A percentile compares a stretch with the other conserved stretches of the same genome.
phyloP scores from a whole-genome alignment of 2,329 filamentous ascomycete genomes.

The Epichloe glyceriae region DNA sequence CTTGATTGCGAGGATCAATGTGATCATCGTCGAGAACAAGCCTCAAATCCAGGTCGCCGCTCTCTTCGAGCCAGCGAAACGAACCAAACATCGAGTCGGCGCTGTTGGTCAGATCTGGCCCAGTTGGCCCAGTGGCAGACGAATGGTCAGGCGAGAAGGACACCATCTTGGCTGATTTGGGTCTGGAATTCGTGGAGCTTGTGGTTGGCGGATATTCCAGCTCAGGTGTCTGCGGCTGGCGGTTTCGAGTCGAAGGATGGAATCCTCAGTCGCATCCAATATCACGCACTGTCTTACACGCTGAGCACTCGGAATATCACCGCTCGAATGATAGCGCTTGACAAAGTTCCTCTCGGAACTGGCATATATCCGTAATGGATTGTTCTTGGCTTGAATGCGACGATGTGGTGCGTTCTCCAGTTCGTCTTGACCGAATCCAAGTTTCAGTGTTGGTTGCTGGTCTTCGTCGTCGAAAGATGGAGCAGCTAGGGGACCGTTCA shows the following conservation, averaged over 20 bases:
- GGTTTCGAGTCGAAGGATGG: constrained; percentile 14
- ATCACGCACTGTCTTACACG: constrained; percentile 25
- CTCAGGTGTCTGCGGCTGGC: constrained; percentile 12
- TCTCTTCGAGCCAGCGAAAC: constrained; percentile 63
- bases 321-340: constrained; percentile 52
- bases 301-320: constrained; percentile 53
- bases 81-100: constrained; percentile 49
- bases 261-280: constrained; percentile 16
- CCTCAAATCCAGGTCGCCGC: constrained; percentile 54
- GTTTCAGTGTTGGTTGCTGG: constrained; percentile 1
- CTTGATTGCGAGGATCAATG: constrained; percentile 39
- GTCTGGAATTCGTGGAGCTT: not conserved
- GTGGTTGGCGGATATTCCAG: constrained; percentile 4
- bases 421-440: constrained; percentile 8
- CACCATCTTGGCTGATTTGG: constrained; percentile 13
- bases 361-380: constrained; percentile 1
- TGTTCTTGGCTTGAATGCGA: not conserved
- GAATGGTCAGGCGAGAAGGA: constrained; percentile 10
- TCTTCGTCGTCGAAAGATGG: constrained; percentile 5
- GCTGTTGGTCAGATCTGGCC: constrained; percentile 6
- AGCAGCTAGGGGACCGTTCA: constrained; percentile 11
- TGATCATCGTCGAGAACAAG: constrained; percentile 61
- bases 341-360: not conserved
- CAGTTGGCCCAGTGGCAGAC: not conserved
- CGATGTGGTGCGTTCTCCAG: constrained; percentile 8